Conservation (phyloP, 257 asterid genomes). For the Solanum etuberosum region DNA sequence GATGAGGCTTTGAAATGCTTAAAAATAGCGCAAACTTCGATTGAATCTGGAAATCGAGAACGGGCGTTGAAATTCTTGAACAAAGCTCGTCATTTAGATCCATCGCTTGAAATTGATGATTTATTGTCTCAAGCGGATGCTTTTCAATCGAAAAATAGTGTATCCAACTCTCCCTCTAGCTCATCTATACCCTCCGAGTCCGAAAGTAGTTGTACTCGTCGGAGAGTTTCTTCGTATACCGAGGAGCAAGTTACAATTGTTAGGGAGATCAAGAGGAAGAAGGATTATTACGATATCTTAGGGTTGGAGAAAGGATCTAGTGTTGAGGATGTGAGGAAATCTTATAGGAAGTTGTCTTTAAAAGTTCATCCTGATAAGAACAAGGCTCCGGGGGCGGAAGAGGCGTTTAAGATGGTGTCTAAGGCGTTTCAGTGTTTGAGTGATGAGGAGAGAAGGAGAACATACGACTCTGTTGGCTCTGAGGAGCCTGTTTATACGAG, state of each 20-base stretch:
- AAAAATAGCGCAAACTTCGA: constrained; percentile 55
- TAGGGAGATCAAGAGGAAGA: constrained; percentile 66
- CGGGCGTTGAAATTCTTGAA: constrained; percentile 67
- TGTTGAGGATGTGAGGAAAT: constrained; percentile 69
- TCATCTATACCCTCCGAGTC: constrained; percentile 6
- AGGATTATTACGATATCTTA: constrained; percentile 78
- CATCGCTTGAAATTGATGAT: constrained; percentile 47
- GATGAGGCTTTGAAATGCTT: constrained; percentile 92
- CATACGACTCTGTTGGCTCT: constrained; percentile 58
- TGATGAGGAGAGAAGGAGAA: constrained; percentile 59
- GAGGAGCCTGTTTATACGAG: constrained; percentile 65
- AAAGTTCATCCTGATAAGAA: constrained; percentile 98
- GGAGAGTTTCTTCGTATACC: constrained; percentile 23
- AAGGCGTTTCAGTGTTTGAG: constrained; percentile 92
- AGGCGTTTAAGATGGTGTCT: constrained; percentile 90
- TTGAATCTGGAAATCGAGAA: constrained; percentile 58
- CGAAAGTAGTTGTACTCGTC: neutral
- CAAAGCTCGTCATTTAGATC: constrained; percentile 81
- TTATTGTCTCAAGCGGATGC: constrained; percentile 33
- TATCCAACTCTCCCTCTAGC: constrained; percentile 13
- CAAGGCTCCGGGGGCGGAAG: constrained; percentile 90
- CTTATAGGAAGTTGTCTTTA: constrained; percentile 75
- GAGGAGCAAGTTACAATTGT: constrained; percentile 65
- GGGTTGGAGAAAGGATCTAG: constrained; percentile 66
- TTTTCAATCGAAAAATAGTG: constrained; percentile 25